Evolutionary conservation across 257 asterid species (phyloP).

Genomic region (Solanum sejunctum): DNA sequence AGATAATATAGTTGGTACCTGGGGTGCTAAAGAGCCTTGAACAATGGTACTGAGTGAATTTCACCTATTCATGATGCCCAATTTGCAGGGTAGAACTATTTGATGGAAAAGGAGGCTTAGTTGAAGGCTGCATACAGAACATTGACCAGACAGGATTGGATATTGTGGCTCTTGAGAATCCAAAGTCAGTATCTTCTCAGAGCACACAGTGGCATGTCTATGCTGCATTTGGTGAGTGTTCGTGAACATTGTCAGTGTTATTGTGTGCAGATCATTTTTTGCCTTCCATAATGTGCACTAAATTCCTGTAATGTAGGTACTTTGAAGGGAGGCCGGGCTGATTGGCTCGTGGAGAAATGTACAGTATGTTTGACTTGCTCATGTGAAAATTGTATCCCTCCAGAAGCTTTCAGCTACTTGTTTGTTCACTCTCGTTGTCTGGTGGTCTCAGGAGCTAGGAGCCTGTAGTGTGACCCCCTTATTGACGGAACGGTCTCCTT

Average conservation of each 20-base stretch:
- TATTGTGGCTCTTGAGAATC: constrained; percentile 54
- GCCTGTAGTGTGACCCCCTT: constrained; percentile 84
- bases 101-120: constrained; percentile 81
- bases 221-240: constrained; percentile 83
- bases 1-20: background rate
- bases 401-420: background rate
- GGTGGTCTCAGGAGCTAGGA: constrained; percentile 69
- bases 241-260: background rate
- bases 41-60: background rate
- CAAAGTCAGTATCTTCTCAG: constrained; percentile 34
- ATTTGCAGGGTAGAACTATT: constrained; percentile 82
- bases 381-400: constrained; percentile 3
- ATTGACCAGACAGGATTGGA: constrained; percentile 61
- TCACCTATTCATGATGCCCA: background rate
- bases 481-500: constrained; percentile 64
- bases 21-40: background rate
- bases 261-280: background rate
- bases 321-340: constrained; percentile 95
- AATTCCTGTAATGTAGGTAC: constrained; percentile 39
- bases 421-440: background rate
- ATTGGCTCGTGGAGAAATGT: constrained; percentile 99
- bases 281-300: background rate
- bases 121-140: constrained; percentile 71
- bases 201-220: constrained; percentile 72
- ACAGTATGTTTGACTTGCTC: constrained; percentile 44